Evolutionary conservation across 257 asterid species (phyloP), one percentile per base, ranked within the genome.

Genomic region (Pogostemon cablin): DNA sequence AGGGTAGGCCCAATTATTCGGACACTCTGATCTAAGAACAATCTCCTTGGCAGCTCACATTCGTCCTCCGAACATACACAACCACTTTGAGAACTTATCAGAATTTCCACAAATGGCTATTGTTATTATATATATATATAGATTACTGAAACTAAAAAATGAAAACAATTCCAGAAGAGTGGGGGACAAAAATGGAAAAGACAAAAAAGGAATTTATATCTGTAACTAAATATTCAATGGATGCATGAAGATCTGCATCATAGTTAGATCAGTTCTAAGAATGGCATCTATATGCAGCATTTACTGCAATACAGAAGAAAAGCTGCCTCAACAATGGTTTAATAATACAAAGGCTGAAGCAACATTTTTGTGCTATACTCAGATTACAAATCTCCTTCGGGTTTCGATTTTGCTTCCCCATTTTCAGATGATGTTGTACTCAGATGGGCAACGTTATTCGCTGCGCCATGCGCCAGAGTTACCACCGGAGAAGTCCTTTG

Each of bases 401-500:
- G 62, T 73, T 77, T 75, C 43, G 82, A 80, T 76, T 80, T 84
- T 79, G 81, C 81, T 77, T 78, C 87, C 74, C 87, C 96, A 71
- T 88, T 86, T 75, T 80, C 91, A 44, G 77, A 72, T 46, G 78
- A 65, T 48, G 72, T 70, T 70, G 74, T 69, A 82, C 49, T 85
- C 60, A 75, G 79, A 77, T 42, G 44, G 4, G 44, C 66, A 42
- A 53, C 71, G 57, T 75, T 81, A 77, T 71, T 75, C 72, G 48
- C 72, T 58, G 77, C 78, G 63, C 77, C 76, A 42, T 68, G 81
- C 32, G 80, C 63, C 54, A 73, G 12, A 54, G 69, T 75, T 64
- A 79, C 75, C 73, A 76, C 70, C 17, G 81, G 78, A 69, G 84
- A 53, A 35, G 80, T 70, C 75, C 78, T 67, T 17, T 68, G 75